phyloP scores from a whole-genome alignment of 2,329 filamentous ascomycete genomes.

The Sporothrix pallida region DNA sequence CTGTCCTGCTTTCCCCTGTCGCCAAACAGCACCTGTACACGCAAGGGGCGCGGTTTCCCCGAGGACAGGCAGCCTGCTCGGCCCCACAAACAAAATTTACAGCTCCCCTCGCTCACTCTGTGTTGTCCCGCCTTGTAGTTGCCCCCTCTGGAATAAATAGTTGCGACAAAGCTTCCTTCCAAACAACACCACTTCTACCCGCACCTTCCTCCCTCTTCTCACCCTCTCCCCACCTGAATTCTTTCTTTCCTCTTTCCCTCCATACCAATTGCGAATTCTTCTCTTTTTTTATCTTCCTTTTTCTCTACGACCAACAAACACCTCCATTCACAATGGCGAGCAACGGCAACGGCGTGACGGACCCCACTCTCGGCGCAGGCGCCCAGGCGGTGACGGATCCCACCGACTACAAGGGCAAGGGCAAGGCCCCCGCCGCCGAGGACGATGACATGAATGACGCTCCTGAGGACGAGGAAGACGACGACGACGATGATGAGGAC shows the following conservation, averaged over 20 bases:
- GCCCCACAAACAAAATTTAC: constrained; percentile 31
- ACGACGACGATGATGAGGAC: constrained; percentile 75
- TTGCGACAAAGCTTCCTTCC: constrained; percentile 29
- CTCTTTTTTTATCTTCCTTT: neutral
- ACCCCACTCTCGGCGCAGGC: constrained; percentile 49
- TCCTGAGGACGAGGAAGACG: constrained; percentile 71
- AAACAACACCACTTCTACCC: constrained; percentile 13
- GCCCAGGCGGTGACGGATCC: constrained; percentile 39
- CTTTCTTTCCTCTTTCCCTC: neutral
- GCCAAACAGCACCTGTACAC: constrained; percentile 6
- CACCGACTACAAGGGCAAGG: constrained; percentile 70
- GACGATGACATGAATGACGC: constrained; percentile 62
- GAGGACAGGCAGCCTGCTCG: constrained; percentile 29
- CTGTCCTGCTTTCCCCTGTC: neutral
- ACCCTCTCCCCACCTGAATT: neutral
- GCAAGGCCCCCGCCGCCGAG: constrained; percentile 70
- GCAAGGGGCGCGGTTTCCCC: constrained; percentile 34
- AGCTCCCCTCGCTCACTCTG: constrained; percentile 13
- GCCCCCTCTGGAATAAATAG: constrained; percentile 28
- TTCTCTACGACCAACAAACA: neutral
- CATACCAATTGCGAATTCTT: neutral
- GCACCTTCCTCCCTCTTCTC: constrained; percentile 16
- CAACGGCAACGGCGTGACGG: constrained; percentile 56
- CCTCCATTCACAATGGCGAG: constrained; percentile 51
- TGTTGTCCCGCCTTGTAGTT: constrained; percentile 19